These are phyloP conservation scores for Venturia carpophila DNA, from an alignment of 2,329 filamentous ascomycete genomes.

Conservation along the genomic window DNA sequence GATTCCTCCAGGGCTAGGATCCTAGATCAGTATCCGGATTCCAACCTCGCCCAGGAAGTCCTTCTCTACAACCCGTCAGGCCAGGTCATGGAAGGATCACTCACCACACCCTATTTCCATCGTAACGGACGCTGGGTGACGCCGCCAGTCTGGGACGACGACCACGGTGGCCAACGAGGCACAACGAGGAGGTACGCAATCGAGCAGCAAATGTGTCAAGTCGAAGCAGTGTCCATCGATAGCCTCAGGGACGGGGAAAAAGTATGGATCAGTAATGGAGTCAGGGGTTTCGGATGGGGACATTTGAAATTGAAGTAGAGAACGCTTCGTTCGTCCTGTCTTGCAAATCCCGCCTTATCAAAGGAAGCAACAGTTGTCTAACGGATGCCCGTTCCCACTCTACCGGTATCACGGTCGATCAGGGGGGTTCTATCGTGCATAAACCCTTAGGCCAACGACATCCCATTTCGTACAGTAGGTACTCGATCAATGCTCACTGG, in stretches of 20 bases:
- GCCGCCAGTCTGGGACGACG: conserved; percentile 46
- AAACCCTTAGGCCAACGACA: too few species aligned
- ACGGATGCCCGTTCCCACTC: not conserved
- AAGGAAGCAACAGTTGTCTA: too few species aligned
- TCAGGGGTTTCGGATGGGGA: conserved; percentile 58
- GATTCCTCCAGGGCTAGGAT: conserved; percentile 58
- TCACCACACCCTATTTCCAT: conserved; percentile 76
- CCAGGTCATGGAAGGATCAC: conserved; percentile 76
- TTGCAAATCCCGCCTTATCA: not conserved
- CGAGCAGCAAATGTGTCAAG: conserved; percentile 56
- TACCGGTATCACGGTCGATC: too few species aligned
- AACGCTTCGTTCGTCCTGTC: too few species aligned
- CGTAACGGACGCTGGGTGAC: conserved; percentile 69
- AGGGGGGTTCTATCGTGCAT: too few species aligned
- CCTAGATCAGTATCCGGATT: conserved; percentile 40
- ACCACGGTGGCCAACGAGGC: conserved; percentile 71
- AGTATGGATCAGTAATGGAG: conserved; percentile 84
- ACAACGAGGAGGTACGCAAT: conserved; percentile 81
- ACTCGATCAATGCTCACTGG: too few species aligned
- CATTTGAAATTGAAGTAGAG: not conserved
- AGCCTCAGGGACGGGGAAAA: conserved; percentile 64
- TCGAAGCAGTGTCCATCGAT: conserved; percentile 50
- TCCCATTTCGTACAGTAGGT: too few species aligned
- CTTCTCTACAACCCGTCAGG: conserved; percentile 59
- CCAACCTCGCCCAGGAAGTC: conserved; percentile 54